Percentiles rank a stretch among this genome's conserved stretches.
Conservation (phyloP, 2,329 filamentous ascomycete genomes). For the Colletotrichum godetiae region DNA sequence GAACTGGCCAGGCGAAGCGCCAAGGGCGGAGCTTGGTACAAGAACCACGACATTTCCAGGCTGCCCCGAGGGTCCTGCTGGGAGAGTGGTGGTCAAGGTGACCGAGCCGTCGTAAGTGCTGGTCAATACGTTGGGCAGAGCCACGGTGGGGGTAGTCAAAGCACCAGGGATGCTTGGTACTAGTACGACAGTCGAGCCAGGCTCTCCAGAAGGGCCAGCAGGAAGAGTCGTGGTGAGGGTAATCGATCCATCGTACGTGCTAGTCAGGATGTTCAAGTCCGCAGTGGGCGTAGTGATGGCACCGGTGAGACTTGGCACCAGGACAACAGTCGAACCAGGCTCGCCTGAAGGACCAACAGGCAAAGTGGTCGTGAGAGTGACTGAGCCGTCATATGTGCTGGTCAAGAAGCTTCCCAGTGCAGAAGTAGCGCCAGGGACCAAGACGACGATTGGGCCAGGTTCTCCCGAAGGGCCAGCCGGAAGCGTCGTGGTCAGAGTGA, state of each 20-base stretch:
- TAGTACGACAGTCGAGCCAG: background rate
- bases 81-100: slow-evolving; percentile 1
- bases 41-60: background rate
- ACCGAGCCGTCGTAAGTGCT: slow-evolving; percentile 20
- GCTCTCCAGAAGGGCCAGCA: background rate
- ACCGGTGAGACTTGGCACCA: background rate
- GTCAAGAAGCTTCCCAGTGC: background rate
- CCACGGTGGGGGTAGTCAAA: background rate
- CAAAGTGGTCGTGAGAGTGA: background rate
- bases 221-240: background rate
- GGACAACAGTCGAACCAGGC: background rate
- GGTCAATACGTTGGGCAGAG: background rate
- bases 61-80: slow-evolving; percentile 11
- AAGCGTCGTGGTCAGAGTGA: slow-evolving; percentile 3
- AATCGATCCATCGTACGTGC: slow-evolving; percentile 8
- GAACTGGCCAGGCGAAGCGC: background rate
- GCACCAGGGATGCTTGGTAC: background rate
- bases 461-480: background rate
- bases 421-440: background rate
- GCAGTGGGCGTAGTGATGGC: background rate
- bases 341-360: background rate
- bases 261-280: background rate
- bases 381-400: background rate
- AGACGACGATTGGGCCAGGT: background rate
- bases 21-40: background rate